Percentiles rank a stretch among this genome's conserved stretches.
Evolutionary conservation across 1,284 basidiomycete species (phyloP).

Genomic region (Prillingera fragicola): DNA sequence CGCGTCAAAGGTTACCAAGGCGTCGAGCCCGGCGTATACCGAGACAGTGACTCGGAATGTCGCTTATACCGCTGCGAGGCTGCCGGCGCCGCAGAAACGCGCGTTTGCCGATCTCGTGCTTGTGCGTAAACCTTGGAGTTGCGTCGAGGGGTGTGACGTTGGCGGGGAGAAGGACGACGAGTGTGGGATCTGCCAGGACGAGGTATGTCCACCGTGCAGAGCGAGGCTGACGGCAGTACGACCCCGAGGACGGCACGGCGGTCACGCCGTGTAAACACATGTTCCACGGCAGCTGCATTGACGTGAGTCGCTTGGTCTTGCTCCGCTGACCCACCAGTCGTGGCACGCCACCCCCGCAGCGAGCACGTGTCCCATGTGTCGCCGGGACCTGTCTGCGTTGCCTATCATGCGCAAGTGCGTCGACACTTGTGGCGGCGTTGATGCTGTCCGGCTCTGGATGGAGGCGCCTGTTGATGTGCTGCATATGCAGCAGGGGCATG

Average conservation of each 20-base stretch:
- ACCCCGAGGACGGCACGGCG: slow-evolving; percentile 14
- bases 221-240: slow-evolving; percentile 28
- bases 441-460: slow-evolving; percentile 7
- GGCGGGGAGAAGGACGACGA: too few relatives aligned
- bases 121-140: too few relatives aligned
- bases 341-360: slow-evolving; percentile 34
- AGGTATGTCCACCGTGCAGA: slow-evolving; percentile 20
- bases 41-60: too few relatives aligned
- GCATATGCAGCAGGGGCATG: neutral
- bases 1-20: too few relatives aligned
- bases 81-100: too few relatives aligned
- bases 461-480: neutral
- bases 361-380: slow-evolving; percentile 41
- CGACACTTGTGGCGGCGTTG: slow-evolving; percentile 1
- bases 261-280: slow-evolving; percentile 43
- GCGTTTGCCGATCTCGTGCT: too few relatives aligned
- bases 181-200: slow-evolving; percentile 22
- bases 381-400: slow-evolving; percentile 34
- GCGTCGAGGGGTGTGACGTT: too few relatives aligned
- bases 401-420: slow-evolving; percentile 4
- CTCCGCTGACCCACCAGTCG: slow-evolving; percentile 18
- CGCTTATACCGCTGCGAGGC: too few relatives aligned
- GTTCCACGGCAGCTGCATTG: slow-evolving; percentile 37
- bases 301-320: slow-evolving; percentile 18
- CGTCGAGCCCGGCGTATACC: too few relatives aligned